These are phyloP conservation scores for Sonneratia alba DNA, from an alignment of 345 rosid genomes.

Conservation along the genomic window DNA sequence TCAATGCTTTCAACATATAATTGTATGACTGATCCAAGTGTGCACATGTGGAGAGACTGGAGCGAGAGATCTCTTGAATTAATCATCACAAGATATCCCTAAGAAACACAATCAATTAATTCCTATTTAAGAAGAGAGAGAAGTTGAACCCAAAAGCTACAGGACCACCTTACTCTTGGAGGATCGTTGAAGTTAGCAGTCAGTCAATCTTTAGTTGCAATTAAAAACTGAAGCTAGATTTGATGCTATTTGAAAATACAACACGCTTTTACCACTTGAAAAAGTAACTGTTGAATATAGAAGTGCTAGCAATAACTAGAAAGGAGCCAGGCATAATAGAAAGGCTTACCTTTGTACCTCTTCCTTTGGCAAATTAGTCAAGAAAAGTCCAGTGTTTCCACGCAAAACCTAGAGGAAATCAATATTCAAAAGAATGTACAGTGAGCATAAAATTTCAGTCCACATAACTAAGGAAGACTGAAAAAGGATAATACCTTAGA, in stretches of 20 bases:
- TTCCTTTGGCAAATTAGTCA: conserved; percentile 71
- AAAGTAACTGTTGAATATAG: neutral
- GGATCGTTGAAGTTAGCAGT: neutral
- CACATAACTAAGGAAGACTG: neutral
- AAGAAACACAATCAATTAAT: neutral
- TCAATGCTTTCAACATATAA: neutral
- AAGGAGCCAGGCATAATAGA: neutral
- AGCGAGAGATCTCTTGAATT: neutral
- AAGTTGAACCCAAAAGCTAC: neutral
- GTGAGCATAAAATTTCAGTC: neutral
- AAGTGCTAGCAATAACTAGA: neutral
- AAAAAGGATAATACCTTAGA: conserved; percentile 54
- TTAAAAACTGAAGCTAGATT: neutral
- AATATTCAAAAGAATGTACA: neutral
- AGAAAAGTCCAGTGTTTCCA: conserved; percentile 75
- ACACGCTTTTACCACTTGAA: neutral
- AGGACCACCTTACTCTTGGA: too few relatives aligned
- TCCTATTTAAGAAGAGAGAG: too few relatives aligned
- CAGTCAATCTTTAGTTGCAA: neutral
- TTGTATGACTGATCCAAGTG: neutral
- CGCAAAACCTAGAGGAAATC: conserved; percentile 40
- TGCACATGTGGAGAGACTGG: neutral
- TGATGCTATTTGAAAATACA: neutral
- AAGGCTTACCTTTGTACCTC: conserved; percentile 67
- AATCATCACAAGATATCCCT: too few relatives aligned